Evolutionary conservation across 331 rosid species (phyloP).

Genomic region (Arachis monticola): DNA sequence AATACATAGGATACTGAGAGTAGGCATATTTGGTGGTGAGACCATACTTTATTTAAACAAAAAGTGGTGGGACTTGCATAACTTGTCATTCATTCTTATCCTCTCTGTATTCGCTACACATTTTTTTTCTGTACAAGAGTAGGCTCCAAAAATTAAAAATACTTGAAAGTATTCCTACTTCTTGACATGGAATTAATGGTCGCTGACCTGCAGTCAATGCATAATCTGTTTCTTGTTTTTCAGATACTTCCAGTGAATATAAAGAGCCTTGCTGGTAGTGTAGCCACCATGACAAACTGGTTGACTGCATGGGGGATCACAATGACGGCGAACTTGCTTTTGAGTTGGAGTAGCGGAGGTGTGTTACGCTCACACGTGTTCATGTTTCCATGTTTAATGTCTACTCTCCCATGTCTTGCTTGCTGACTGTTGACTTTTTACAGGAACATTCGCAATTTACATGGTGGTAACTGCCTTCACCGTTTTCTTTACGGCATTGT

Average conservation of each 20-base stretch:
- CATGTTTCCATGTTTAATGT: not conserved
- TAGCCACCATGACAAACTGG: conserved; percentile 75
- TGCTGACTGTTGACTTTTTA: conserved; percentile 25
- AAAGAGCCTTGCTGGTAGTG: conserved; percentile 79
- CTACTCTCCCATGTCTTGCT: not conserved
- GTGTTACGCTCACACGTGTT: not conserved
- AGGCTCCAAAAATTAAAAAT: too few species aligned
- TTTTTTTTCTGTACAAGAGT: too few species aligned
- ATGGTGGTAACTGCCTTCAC: conserved; percentile 53
- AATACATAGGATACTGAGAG: too few species aligned
- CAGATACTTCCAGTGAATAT: conserved; percentile 83
- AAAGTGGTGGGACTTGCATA: too few species aligned
- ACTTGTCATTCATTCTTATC: not conserved
- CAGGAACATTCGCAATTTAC: conserved; percentile 75
- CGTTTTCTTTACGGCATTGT: conserved; percentile 52
- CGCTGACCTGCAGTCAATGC: conserved; percentile 28
- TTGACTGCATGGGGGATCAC: conserved; percentile 60
- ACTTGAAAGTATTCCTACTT: conserved; percentile 4
- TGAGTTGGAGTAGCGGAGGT: conserved; percentile 80
- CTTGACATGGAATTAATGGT: conserved; percentile 15
- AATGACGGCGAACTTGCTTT: conserved; percentile 80
- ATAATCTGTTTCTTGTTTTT: conserved; percentile 21
- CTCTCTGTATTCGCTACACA: not conserved
- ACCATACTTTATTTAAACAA: too few species aligned
- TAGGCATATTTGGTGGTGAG: too few species aligned